A percentile compares a stretch with the other conserved stretches of the same genome.
Conservation (phyloP, 441 rosid genomes). For the Populus tomentosa region DNA sequence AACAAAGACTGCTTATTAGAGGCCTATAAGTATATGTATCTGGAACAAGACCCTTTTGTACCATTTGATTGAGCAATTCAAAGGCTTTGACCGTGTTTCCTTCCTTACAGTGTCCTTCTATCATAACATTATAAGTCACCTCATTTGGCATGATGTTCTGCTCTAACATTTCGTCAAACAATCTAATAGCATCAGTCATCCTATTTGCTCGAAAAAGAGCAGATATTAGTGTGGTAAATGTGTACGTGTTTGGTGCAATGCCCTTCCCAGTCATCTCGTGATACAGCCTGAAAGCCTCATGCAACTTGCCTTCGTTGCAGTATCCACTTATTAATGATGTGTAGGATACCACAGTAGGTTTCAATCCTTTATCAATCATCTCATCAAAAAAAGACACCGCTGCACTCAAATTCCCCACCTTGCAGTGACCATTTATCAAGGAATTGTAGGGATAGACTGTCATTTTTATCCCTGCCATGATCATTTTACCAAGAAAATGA, state of each 20-base stretch:
- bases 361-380: conserved; percentile 51
- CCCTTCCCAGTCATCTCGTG: conserved; percentile 82
- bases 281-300: conserved; percentile 62
- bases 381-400: conserved; percentile 52
- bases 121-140: conserved; percentile 81
- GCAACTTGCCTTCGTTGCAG: conserved; percentile 51
- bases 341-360: conserved; percentile 73
- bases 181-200: conserved; percentile 50
- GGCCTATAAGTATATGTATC: conserved; percentile 84
- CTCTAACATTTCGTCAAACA: conserved; percentile 61
- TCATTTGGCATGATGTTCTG: conserved; percentile 56
- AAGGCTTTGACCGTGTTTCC: conserved; percentile 61
- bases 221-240: conserved; percentile 65
- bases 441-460: conserved; percentile 76
- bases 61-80: conserved; percentile 63
- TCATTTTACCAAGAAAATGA: conserved; percentile 51
- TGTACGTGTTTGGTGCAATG: conserved; percentile 55
- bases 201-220: conserved; percentile 58
- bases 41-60: conserved; percentile 58
- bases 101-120: conserved; percentile 62
- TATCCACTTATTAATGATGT: conserved; percentile 71
- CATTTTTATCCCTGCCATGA: conserved; percentile 36
- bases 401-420: conserved; percentile 48
- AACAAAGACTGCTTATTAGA: conserved; percentile 73
- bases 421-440: conserved; percentile 75